Evolutionary conservation across 148 eudicot genomes (phyloP).

Genomic region (Camellia granthamiana): DNA sequence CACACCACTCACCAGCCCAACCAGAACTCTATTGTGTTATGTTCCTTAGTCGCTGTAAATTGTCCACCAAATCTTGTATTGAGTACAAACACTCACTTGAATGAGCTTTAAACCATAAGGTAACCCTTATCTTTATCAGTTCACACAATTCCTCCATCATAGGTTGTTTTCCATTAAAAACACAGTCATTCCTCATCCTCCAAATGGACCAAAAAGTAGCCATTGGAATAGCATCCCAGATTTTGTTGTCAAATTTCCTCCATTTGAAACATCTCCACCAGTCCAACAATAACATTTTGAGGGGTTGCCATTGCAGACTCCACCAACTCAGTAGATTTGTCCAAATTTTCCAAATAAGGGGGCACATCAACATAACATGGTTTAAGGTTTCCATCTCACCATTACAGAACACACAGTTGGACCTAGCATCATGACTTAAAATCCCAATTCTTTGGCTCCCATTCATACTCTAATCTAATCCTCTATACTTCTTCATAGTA

Average conservation of each 20-base stretch:
- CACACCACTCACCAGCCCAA: neutral
- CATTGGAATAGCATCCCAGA: no score
- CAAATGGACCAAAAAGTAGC: no score
- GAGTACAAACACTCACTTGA: neutral
- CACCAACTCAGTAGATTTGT: neutral
- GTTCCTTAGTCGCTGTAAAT: no score
- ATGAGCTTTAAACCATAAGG: no score
- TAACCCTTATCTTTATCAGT: no score
- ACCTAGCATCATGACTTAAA: neutral
- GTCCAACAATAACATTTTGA: neutral
- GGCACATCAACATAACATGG: no score
- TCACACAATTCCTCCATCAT: no score
- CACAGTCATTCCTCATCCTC: neutral
- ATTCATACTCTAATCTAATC: neutral
- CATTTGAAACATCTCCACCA: neutral
- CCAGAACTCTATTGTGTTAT: neutral
- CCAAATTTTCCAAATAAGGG: no score
- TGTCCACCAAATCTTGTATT: neutral
- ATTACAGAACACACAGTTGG: neutral
- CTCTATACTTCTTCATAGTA: neutral
- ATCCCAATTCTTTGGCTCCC: neutral
- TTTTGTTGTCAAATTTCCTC: neutral
- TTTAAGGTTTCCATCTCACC: no score
- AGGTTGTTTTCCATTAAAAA: no score
- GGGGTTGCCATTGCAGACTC: neutral